Conservation (phyloP, 176 grass and related monocot species). For the Lolium multiflorum region DNA sequence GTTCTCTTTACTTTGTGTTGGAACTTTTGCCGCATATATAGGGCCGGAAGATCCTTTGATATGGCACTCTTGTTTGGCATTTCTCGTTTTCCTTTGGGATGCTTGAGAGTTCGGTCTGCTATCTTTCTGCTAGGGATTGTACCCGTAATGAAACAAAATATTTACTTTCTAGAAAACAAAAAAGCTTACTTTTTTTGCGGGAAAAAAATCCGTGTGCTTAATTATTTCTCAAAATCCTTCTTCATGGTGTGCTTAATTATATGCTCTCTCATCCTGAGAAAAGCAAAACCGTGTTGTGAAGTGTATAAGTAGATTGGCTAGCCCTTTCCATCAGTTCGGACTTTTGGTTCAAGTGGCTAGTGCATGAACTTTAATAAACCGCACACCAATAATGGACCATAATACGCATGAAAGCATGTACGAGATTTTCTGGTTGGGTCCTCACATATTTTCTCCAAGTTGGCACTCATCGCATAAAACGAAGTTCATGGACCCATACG, state of each 20-base stretch:
- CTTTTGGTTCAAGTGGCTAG: no score
- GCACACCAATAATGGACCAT: neutral
- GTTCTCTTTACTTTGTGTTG: neutral
- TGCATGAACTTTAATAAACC: no score
- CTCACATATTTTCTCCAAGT: neutral
- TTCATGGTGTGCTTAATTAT: neutral
- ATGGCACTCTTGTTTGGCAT: neutral
- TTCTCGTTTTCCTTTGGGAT: no score
- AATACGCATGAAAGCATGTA: neutral
- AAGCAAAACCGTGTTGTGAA: neutral
- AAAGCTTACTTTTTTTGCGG: neutral
- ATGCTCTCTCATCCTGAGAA: neutral
- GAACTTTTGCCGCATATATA: neutral
- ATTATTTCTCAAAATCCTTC: neutral
- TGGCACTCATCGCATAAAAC: neutral
- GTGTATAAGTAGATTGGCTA: no score
- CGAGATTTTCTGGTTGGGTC: constrained; percentile 1
- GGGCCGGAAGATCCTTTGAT: neutral
- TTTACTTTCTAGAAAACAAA: no score
- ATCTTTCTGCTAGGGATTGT: no score
- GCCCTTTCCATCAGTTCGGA: no score
- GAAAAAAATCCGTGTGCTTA: neutral
- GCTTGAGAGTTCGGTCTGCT: no score
- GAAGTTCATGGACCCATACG: neutral
- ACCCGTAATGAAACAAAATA: no score